These are phyloP conservation scores for Cardamine resedifolia DNA, from an alignment of 345 rosid species.

Conservation along the genomic window DNA sequence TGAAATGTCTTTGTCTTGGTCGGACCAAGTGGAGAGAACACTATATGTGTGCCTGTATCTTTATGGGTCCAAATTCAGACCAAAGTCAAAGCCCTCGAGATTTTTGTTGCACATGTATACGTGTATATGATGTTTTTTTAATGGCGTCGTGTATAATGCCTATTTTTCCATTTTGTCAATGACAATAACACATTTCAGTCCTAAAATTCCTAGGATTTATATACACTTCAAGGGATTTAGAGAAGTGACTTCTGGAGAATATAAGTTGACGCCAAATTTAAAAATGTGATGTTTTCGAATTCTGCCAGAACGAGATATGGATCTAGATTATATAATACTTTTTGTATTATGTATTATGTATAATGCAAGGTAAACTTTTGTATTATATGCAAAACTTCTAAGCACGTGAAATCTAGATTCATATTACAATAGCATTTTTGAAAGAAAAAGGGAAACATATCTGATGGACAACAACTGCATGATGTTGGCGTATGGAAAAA, in stretches of 20 bases:
- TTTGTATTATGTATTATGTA: neutral
- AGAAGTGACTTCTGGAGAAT: neutral
- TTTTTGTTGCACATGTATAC: neutral
- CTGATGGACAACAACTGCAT: constrained; percentile 29
- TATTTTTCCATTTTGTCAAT: neutral
- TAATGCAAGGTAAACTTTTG: neutral
- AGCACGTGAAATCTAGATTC: neutral
- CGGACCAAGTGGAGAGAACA: constrained; percentile 40
- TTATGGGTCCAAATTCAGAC: constrained; percentile 27
- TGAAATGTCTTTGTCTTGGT: constrained; percentile 36
- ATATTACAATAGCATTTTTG: neutral
- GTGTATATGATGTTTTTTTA: neutral
- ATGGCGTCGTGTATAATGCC: neutral
- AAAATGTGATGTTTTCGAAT: neutral
- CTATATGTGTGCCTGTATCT: constrained; percentile 26
- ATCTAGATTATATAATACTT: neutral
- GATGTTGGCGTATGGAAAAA: constrained; percentile 24
- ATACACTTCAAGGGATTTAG: neutral
- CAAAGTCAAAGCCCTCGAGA: constrained; percentile 37
- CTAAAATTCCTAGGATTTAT: too few relatives aligned
- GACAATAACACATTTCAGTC: neutral
- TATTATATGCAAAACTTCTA: too few relatives aligned
- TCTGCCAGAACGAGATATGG: neutral
- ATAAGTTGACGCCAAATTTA: neutral
- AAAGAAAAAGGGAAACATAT: constrained; percentile 11